Percentiles rank a stretch among this genome's conserved stretches.
phyloP scores from a whole-genome alignment of 148 eudicot species.

The Agrostemma githago region DNA sequence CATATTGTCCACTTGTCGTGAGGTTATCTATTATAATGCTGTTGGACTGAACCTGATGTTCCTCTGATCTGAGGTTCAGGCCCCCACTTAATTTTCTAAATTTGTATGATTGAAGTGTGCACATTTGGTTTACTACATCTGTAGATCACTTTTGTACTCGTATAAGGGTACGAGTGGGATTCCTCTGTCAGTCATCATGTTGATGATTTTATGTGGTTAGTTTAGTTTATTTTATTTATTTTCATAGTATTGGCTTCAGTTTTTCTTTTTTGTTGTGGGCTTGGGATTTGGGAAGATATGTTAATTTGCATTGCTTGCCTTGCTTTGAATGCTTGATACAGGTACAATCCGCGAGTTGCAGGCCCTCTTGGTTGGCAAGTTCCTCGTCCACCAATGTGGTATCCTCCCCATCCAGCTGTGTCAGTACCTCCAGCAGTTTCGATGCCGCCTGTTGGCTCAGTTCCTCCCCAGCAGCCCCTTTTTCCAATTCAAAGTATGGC shows the following conservation, averaged over 20 bases:
- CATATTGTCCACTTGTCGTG: neutral
- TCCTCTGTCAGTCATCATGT: neutral
- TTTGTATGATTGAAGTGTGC: neutral
- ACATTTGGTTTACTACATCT: neutral
- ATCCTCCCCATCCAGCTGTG: slow-evolving; percentile 53
- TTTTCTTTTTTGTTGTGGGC: neutral
- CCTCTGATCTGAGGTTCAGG: neutral
- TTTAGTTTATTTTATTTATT: neutral
- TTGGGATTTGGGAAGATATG: neutral
- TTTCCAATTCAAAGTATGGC: slow-evolving; percentile 75
- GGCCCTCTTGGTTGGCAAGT: slow-evolving; percentile 73
- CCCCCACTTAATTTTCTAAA: neutral
- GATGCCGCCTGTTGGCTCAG: slow-evolving; percentile 40
- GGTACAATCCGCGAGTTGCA: slow-evolving; percentile 63
- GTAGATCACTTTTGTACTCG: neutral
- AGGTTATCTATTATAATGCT: neutral
- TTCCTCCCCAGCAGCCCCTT: slow-evolving; percentile 67
- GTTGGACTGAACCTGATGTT: neutral
- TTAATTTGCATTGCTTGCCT: slow-evolving; percentile 10
- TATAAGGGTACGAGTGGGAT: neutral
- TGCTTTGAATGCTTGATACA: slow-evolving; percentile 33
- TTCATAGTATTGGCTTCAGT: neutral
- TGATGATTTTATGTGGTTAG: neutral
- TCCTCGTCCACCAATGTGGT: slow-evolving; percentile 89
- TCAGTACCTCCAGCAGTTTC: slow-evolving; percentile 52